A percentile compares a stretch with the other conserved stretches of the same genome.
Evolutionary conservation across 176 grass and related monocot species (phyloP).

Genomic region (Echinochloa phyllopogon): DNA sequence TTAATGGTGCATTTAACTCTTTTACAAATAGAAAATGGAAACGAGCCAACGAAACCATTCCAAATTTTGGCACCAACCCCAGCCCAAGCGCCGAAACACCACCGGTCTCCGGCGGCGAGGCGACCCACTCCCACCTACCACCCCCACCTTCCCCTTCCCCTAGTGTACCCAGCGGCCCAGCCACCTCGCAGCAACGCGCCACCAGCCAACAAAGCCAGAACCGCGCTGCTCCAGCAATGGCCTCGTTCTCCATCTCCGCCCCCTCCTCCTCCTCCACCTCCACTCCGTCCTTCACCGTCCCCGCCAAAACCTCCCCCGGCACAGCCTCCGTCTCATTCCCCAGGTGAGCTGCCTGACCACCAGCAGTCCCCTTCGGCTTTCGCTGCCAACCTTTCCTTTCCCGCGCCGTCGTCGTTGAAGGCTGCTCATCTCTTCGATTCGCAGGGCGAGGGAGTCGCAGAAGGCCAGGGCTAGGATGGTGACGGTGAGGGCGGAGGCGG

Average conservation of each 20-base stretch:
- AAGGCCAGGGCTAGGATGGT: slow-evolving; percentile 29
- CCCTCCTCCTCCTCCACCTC: slow-evolving; percentile 15
- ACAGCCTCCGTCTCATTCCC: slow-evolving; percentile 50
- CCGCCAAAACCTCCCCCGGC: slow-evolving; percentile 5
- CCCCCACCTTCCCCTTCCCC: not conserved
- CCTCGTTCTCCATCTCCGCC: slow-evolving; percentile 10
- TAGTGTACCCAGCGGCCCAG: slow-evolving; percentile 17
- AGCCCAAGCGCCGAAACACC: not conserved
- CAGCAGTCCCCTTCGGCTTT: not conserved
- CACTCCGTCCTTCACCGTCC: slow-evolving; percentile 17
- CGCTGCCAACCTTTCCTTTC: not conserved
- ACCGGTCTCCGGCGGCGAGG: slow-evolving; percentile 12
- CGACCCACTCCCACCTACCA: slow-evolving; percentile 37
- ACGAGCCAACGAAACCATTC: not conserved
- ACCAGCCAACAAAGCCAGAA: not conserved
- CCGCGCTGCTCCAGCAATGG: slow-evolving; percentile 32
- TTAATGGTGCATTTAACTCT: no score
- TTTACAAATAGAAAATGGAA: not conserved
- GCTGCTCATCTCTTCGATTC: slow-evolving; percentile 2
- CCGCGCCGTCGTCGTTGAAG: slow-evolving; percentile 3
- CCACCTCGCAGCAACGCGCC: slow-evolving; percentile 8
- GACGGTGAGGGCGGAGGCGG: slow-evolving; percentile 44
- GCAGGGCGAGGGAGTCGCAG: slow-evolving; percentile 49
- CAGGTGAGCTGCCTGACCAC: slow-evolving; percentile 43
- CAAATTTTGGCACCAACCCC: slow-evolving; percentile 14